Conservation (phyloP, 2,329 filamentous ascomycete genomes). For the Cladorrhinum sp. region DNA sequence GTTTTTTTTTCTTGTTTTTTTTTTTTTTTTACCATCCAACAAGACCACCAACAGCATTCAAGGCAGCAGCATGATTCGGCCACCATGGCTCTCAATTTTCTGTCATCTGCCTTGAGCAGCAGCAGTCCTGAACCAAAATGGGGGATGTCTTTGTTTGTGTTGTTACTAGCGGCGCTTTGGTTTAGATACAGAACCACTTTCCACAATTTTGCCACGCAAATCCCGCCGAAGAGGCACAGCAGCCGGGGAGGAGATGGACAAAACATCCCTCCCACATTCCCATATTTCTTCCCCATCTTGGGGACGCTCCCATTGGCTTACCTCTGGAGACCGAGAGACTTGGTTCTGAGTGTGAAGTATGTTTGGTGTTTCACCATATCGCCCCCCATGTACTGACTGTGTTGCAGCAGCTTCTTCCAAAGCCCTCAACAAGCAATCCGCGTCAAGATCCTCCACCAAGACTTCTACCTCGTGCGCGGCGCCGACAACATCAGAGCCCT, state of each 20-base stretch:
- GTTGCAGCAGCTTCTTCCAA: not conserved
- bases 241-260: too few relatives aligned
- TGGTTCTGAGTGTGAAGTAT: not conserved
- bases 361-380: too few relatives aligned
- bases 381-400: too few relatives aligned
- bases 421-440: not conserved
- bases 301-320: not conserved
- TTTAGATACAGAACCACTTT: not conserved
- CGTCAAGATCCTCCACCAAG: constrained; percentile 7
- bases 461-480: not conserved
- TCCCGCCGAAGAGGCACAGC: too few relatives aligned
- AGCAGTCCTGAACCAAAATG: not conserved
- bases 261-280: not conserved
- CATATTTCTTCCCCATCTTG: not conserved
- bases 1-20: too few relatives aligned
- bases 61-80: too few relatives aligned
- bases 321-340: not conserved
- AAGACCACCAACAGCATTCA: too few relatives aligned
- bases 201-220: not conserved
- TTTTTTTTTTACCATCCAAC: too few relatives aligned
- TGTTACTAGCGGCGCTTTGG: not conserved
- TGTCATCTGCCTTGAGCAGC: too few relatives aligned
- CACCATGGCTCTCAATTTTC: too few relatives aligned
- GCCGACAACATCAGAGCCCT: constrained; percentile 24
- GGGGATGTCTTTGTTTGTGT: not conserved